Evolutionary conservation across 495 filamentous ascomycete species (phyloP), one percentile per base, ranked within the genome.

Genomic region (Lophiotrema nucula): DNA sequence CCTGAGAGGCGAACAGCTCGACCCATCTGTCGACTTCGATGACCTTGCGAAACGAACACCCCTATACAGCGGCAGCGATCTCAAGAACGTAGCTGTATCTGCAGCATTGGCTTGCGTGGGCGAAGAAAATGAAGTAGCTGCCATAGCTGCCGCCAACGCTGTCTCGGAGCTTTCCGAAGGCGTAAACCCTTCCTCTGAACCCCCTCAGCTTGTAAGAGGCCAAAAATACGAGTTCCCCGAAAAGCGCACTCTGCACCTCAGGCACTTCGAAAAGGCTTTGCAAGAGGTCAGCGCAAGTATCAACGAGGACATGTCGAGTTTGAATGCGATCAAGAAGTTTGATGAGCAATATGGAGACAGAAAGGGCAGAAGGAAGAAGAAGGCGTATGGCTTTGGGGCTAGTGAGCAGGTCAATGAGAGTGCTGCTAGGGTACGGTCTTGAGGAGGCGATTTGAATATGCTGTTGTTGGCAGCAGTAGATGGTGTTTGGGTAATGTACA

Each of bases 261-360:
- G 59, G 8, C 93, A 97, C 70, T 97, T 97, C 68, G 83, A 87
- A 8, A 89, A 84, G 60, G 93, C 89, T 15, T 76, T 97, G 71
- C 79, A 85, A 64, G 92, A 97, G 71, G 95, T 98, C 67, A 87
- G 84, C 56, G 92, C 95, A 0, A 95, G 89, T 60, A 92, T 96
- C 56, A 90, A 85, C 57, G 93, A 97, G 70, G 93, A 98, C 62
- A 98, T 97, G 93, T 79, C 85, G 31, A 88, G 81, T 28, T 74
- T 98, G 50, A 79, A 80, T 51, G 89, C 89, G 21, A 96, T 98
- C 60, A 77, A 88, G 48, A 95, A 96, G 75, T 98, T 97, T 70
- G 95, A 98, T 69, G 89, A 95, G 75, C 89, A 92, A 68, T 98
- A 88, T 72, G 93, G 93, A 19, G 92, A 97, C 74, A 82, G 87